Conservation (phyloP, 2,329 filamentous ascomycete genomes). For the Colletotrichum melonis region DNA sequence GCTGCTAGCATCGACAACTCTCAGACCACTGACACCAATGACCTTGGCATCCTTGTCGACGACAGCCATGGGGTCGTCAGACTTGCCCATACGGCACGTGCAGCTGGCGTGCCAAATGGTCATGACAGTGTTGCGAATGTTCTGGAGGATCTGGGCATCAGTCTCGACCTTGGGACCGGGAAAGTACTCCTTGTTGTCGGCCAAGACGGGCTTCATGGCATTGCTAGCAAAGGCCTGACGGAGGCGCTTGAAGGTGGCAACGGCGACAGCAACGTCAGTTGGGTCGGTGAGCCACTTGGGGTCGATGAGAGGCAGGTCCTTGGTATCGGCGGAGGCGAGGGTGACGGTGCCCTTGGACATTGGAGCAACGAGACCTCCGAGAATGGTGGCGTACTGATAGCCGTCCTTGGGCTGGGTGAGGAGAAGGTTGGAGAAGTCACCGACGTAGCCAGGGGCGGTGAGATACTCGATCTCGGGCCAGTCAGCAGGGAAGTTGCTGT, state of each 20-base stretch:
- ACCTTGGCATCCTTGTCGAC: conserved; percentile 45
- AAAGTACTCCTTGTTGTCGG: conserved; percentile 48
- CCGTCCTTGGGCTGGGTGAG: conserved; percentile 27
- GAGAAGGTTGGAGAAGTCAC: conserved; percentile 31
- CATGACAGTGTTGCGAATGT: conserved; percentile 49
- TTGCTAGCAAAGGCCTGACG: conserved; percentile 48
- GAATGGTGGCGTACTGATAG: conserved; percentile 39
- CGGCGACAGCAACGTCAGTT: conserved; percentile 55
- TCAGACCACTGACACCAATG: conserved; percentile 43
- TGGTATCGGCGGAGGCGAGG: conserved; percentile 47
- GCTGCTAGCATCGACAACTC: conserved; percentile 45
- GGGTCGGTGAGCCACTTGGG: conserved; percentile 57
- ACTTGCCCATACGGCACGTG: conserved; percentile 63
- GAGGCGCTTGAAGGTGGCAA: conserved; percentile 55
- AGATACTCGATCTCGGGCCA: conserved; percentile 32
- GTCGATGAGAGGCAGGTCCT: conserved; percentile 55
- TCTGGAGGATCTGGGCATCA: conserved; percentile 54
- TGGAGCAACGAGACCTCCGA: conserved; percentile 48
- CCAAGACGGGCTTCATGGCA: conserved; percentile 43
- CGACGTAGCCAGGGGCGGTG: conserved; percentile 36
- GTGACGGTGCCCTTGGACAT: conserved; percentile 57
- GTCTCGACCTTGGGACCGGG: conserved; percentile 50
- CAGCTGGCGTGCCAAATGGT: conserved; percentile 65
- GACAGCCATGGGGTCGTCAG: conserved; percentile 44
- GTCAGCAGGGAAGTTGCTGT: conserved; percentile 19